phyloP scores from a whole-genome alignment of 2,329 filamentous ascomycete genomes.

The Diaporthe sp. region DNA sequence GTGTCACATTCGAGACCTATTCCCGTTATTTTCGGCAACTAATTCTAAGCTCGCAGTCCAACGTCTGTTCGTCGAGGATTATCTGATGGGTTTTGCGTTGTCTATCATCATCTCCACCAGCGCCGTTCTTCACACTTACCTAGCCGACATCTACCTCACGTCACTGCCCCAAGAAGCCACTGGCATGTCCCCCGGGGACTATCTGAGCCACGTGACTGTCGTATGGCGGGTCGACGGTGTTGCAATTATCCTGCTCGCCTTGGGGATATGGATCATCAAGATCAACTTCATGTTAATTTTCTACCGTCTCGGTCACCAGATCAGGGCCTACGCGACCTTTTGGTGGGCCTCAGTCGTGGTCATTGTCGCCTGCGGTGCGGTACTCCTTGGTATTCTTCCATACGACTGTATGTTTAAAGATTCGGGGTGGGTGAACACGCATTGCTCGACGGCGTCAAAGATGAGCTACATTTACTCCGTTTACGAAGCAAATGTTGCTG shows the following conservation, averaged over 20 bases:
- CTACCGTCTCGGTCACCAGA: constrained; percentile 25
- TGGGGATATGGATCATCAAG: constrained; percentile 38
- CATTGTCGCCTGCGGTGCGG: constrained; percentile 30
- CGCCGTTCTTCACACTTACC: not conserved
- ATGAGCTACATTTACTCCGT: not conserved
- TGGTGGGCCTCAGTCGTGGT: constrained; percentile 41
- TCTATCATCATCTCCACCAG: not conserved
- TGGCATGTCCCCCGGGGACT: not conserved
- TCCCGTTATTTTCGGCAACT: not conserved
- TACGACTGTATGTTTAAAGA: constrained; percentile 39
- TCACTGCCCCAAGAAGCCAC: not conserved
- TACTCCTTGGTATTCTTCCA: constrained; percentile 33
- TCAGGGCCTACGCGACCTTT: constrained; percentile 34
- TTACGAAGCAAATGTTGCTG: not conserved
- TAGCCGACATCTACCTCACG: constrained; percentile 8
- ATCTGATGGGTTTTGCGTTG: constrained; percentile 21
- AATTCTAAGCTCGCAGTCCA: not conserved
- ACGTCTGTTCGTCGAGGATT: constrained; percentile 12
- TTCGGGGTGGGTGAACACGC: constrained; percentile 28
- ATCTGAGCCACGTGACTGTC: not conserved
- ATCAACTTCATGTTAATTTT: constrained; percentile 38
- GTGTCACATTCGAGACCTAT: not conserved
- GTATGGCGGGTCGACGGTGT: not conserved
- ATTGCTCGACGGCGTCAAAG: constrained; percentile 8
- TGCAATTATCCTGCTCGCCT: not conserved